Evolutionary conservation across 2,329 filamentous ascomycete genomes (phyloP), one percentile per base, ranked within the genome.

Genomic region (Colletotrichum sp.): DNA sequence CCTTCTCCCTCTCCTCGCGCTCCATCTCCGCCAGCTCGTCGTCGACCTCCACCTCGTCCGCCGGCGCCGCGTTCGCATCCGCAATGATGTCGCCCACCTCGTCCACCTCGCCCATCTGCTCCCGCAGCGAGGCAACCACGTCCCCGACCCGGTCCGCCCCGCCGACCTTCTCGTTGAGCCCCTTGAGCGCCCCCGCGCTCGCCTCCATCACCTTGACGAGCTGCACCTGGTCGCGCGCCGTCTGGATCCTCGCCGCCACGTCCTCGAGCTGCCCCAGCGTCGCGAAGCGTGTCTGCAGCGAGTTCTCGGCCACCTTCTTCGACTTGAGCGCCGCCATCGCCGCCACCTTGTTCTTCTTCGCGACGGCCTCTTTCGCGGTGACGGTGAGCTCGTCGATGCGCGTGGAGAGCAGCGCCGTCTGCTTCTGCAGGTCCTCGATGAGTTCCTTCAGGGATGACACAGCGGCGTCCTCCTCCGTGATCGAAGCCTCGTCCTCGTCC

Each of bases 1-100:
- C 89, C 81, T 90, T 90, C 81, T 87, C 87, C 78, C 81, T 85
- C 79, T 92, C 90, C 78, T 91, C 88, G 39, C 83, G 87, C 85
- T 96, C 93, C 86, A 99, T 87, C 5, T 89, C 93, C 79, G 94
- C 94, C 63, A 99, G 89, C 86, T 98, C 96, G 76, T 96, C 94
- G 79, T 98, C 96, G 71, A 99, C 92, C 83, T 98, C 96, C 24
- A 82, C 89, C 81, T 98, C 96, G 83, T 98, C 95, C 36, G 98
- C 88, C 2, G 83, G 84, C 55, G 80, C 82, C 16, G 85, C 87
- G 15, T 86, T 88, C 8, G 85, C 84, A 79, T 97, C 95, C 68
- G 93, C 92, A 77, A 99, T 90, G 55, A 96, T 93, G 71, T 90
- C 91, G 32, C 92, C 92, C 26, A 99, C 91, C 86, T 99, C 96